A percentile compares a stretch with the other conserved stretches of the same genome.
These are phyloP conservation scores for Theobroma grandiflorum DNA, from an alignment of 441 rosid genomes.

Conservation along the genomic window DNA sequence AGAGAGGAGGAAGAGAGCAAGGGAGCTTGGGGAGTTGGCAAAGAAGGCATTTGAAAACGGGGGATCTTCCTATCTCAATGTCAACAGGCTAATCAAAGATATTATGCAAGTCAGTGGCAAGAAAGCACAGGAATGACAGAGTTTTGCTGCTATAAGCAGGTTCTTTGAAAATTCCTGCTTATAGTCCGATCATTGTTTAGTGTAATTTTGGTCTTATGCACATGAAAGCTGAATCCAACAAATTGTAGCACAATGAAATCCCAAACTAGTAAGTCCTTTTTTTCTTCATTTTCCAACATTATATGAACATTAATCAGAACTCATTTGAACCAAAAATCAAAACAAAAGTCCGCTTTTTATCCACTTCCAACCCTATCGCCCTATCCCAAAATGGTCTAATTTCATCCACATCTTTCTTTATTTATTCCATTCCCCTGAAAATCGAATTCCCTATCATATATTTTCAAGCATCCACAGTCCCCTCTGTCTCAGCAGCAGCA, in stretches of 20 bases:
- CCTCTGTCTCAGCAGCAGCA: slow-evolving; percentile 70
- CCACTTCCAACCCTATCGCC: background rate
- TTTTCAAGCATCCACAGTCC: slow-evolving; percentile 54
- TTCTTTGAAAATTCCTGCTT: no score
- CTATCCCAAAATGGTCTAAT: background rate
- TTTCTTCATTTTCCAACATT: background rate
- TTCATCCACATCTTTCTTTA: slow-evolving; percentile 14
- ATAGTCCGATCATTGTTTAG: no score
- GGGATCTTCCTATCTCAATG: no score
- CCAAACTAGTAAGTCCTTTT: background rate
- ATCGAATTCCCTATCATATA: background rate
- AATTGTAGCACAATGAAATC: background rate
- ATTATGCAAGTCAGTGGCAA: no score
- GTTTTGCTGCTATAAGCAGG: no score
- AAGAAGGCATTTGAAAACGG: no score
- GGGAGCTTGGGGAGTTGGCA: no score
- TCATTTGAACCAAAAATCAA: background rate
- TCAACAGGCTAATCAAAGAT: no score
- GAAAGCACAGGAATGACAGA: no score
- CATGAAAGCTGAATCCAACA: no score
- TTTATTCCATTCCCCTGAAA: slow-evolving; percentile 11
- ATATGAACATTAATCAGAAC: background rate
- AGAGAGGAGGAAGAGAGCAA: no score
- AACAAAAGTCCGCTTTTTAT: background rate
- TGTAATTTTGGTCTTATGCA: no score